A percentile compares a stretch with the other conserved stretches of the same genome.
Evolutionary conservation across 768 basidiomycete species (phyloP).

Genomic region (Termitomyces sp.): DNA sequence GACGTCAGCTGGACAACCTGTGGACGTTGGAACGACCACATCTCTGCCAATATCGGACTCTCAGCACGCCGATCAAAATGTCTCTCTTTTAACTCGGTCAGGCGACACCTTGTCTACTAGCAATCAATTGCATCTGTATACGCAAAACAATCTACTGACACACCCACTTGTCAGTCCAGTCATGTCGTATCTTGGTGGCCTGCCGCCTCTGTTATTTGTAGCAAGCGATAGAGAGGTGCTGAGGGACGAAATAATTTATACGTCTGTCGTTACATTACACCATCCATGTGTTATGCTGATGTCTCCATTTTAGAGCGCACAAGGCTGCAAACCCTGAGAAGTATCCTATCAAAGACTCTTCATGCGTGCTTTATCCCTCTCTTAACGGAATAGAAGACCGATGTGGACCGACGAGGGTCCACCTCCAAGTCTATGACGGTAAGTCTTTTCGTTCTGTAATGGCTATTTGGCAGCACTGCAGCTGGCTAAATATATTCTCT

Average conservation of each 20-base stretch:
- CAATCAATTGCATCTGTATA: slow-evolving; percentile 82
- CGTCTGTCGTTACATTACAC: slow-evolving; percentile 37
- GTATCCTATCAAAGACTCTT: slow-evolving; percentile 45
- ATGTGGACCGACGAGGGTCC: slow-evolving; percentile 68
- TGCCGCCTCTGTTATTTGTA: slow-evolving; percentile 83
- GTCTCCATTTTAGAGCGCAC: slow-evolving; percentile 58
- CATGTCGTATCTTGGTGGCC: slow-evolving; percentile 79
- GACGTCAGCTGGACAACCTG: slow-evolving; percentile 25
- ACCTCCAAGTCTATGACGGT: slow-evolving; percentile 93
- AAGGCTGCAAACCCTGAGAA: slow-evolving; percentile 81
- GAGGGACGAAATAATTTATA: slow-evolving; percentile 86
- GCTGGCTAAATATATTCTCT: neutral
- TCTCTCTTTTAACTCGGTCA: slow-evolving; percentile 36
- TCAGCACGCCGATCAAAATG: slow-evolving; percentile 32
- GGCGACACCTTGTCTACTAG: slow-evolving; percentile 51
- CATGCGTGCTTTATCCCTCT: slow-evolving; percentile 48
- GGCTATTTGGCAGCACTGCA: slow-evolving; percentile 1
- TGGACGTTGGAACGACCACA: slow-evolving; percentile 45
- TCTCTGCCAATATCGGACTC: slow-evolving; percentile 33
- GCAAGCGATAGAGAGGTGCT: slow-evolving; percentile 89
- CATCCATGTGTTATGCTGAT: neutral
- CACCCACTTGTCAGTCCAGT: slow-evolving; percentile 86
- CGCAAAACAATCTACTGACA: slow-evolving; percentile 66
- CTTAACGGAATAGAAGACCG: slow-evolving; percentile 49
- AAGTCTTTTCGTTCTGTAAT: slow-evolving; percentile 21